Base-by-base conservation (phyloP, 2,329 filamentous ascomycete genomes). In the Nigrospora sphaerica region DNA sequence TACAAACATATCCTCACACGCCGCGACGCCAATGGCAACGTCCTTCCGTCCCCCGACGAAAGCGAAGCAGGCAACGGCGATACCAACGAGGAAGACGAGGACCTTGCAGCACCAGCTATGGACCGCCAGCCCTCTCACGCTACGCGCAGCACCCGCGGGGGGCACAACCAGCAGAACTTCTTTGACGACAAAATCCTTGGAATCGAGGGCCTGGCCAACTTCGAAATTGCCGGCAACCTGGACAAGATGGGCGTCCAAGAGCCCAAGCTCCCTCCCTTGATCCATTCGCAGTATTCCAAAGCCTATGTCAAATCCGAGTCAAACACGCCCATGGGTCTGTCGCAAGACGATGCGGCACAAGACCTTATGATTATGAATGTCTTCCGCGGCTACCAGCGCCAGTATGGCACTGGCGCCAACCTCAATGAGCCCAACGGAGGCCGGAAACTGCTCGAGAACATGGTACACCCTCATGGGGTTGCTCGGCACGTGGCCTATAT, bases 51-150 rank as follows among this genome's bases (percentile, higher is more conserved):
- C 12, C 72, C 70, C 10, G 72, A 78, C 2, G 75, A 76, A 37
- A 80, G 74, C 53, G 74, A 78, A 41, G 72, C 71, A 14, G 74
- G 72, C 47, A 72, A 74, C 46, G 71, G 70, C 11, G 74, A 78
- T 36, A 67, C 69, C 31, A 75, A 77, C 46, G 68, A 72, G 3
- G 71, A 74, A 34, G 74, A 73, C 35, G 68, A 66, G 23, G 72
- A 77, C 44, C 68, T 68, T 6, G 63, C 74, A 6, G 78, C 77
- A 2, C 71, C 73, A 13, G 68, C 68, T 45, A 84, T 84, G 80
- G 81, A 84, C 60, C 74, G 80, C 32, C 78, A 80, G 50, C 73
- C 77, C 12, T 84, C 81, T 11, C 80, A 85, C 49, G 77, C 78
- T 12, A 85, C 81, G 16, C 71, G 81, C 38, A 84, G 80, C 62